Conservation (phyloP, 1,284 basidiomycete genomes). For the Ganoderma resinaceum region DNA sequence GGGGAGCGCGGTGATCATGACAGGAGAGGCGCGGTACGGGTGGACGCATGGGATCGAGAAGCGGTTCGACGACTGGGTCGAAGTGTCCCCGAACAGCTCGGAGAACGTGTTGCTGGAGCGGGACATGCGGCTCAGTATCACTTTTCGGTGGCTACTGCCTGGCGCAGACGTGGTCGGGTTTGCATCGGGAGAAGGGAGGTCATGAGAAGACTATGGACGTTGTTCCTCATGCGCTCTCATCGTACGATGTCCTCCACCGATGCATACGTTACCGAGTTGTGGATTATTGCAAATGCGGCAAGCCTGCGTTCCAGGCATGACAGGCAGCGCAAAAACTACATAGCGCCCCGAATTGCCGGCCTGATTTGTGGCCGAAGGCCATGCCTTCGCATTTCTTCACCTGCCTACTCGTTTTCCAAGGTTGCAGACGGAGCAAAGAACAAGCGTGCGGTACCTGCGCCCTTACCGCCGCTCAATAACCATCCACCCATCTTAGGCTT, state of each 20-base stretch:
- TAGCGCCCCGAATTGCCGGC: neutral
- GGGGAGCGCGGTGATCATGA: constrained; percentile 74
- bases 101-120: constrained; percentile 49
- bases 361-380: neutral
- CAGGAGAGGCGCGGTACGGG: constrained; percentile 73
- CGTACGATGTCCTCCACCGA: neutral
- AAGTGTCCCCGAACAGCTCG: constrained; percentile 32
- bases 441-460: neutral
- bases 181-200: neutral
- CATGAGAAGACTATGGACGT: neutral
- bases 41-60: constrained; percentile 75
- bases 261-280: neutral
- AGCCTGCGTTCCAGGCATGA: neutral
- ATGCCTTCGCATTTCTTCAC: neutral
- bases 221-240: neutral
- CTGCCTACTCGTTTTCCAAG: neutral
- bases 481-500: neutral
- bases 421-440: neutral
- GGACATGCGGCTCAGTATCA: constrained; percentile 72
- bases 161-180: constrained; percentile 72
- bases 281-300: neutral
- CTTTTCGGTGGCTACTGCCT: constrained; percentile 79
- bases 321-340: neutral
- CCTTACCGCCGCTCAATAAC: neutral
- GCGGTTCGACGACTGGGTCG: constrained; percentile 55